Evolutionary conservation across 495 filamentous ascomycete genomes (phyloP).

Genomic region (Daldinia childiae): DNA sequence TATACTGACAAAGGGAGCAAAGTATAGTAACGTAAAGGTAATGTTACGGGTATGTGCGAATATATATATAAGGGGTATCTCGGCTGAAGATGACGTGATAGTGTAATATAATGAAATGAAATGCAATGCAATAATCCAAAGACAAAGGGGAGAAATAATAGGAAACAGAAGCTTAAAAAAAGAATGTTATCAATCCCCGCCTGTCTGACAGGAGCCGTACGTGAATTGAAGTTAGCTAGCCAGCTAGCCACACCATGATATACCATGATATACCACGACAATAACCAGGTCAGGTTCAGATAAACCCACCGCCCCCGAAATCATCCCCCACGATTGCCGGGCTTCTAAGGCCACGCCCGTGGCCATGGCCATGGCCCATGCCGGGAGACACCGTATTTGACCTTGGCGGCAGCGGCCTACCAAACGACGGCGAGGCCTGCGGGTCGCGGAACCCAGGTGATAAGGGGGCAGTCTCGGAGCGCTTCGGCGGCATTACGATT

Average conservation of each 20-base stretch:
- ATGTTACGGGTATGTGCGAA: constrained; percentile 2
- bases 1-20: constrained; percentile 1
- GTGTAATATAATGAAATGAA: constrained; percentile 1
- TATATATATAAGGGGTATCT: constrained; percentile 30
- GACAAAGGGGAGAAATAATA: constrained; percentile 14
- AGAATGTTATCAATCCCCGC: constrained; percentile 10
- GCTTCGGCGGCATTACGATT: constrained; percentile 13
- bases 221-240: neutral
- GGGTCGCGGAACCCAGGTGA: constrained; percentile 21
- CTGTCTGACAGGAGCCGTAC: neutral
- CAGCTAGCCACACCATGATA: neutral
- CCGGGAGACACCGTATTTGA: constrained; percentile 22
- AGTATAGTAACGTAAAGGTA: neutral
- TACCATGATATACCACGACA: neutral
- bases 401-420: constrained; percentile 25
- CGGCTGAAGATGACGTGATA: constrained; percentile 18
- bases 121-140: constrained; percentile 1
- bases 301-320: constrained; percentile 35
- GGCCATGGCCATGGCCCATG: neutral
- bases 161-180: neutral
- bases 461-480: constrained; percentile 36
- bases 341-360: constrained; percentile 20
- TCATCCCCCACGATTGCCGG: constrained; percentile 33
- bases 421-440: constrained; percentile 14
- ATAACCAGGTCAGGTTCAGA: constrained; percentile 11